Evolutionary conservation across 164 flowering plant genomes (phyloP), one percentile per base, ranked within the genome.

Genomic region (Saururus chinensis): DNA sequence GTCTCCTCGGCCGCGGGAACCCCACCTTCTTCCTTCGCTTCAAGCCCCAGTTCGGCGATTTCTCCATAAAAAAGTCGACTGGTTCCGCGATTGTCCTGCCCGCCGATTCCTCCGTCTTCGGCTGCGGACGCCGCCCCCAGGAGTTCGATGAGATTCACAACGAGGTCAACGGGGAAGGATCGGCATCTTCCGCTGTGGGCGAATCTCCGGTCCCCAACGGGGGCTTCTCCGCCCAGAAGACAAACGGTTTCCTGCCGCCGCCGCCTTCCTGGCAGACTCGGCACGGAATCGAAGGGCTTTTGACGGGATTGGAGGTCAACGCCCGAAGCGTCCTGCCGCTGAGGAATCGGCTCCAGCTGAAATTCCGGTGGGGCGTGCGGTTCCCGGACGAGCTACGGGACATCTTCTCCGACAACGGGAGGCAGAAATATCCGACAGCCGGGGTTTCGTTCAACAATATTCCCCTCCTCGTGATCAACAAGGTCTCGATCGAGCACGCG

Each of bases 401-500:
- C 12, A 37, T 25, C 19, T 59, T 65, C 22, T 25, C 12, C 51
- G 63, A 57, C 12, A 58, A 19, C 24, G 66, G 48, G 26, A n/a
- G 51, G 48, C 57, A 26, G 25, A 68, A 76, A 17, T 45, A 12
- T 51, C 68, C 75, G 10, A 48, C 71, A 66, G 76, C 72, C 11
- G 73, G 56, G 69, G 66, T 75, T 51, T 61, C 74, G 57, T 55
- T 79, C 17, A 49, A 61, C 23, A 80, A 73, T 66, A 63, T 86
- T 48, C 96, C 92, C 7, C 66, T 78, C 25, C 71, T 86, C 23
- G 84, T 79, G 71, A 75, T 86, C 83, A 73, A 74, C 56, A 86
- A 89, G 61, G 75, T 89, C n/a, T 76, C 79, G 57, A 73, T 89
- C 66, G 90, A 86, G 66, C 89, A 81, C 72, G 84, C 77, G 72